Evolutionary conservation across 257 asterid genomes (phyloP), one percentile per base, ranked within the genome.

Genomic region (Solanum peruvianum): DNA sequence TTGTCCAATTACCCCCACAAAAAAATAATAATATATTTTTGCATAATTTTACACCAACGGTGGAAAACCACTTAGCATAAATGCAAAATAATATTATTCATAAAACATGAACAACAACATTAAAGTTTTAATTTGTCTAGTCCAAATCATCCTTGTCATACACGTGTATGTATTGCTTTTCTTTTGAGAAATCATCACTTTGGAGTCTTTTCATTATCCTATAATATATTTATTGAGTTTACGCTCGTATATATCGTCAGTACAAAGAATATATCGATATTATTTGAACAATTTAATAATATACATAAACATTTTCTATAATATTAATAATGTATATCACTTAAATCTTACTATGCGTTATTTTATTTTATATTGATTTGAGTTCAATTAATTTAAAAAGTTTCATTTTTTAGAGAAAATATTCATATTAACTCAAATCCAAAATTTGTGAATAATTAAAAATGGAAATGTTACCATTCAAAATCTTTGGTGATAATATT

Each of bases 1-100:
- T 80, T 80, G 84, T 18, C 11, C 27, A 45, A 45, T 47, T 80
- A 35, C 20, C 33, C 31, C 7, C 71, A 9, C 4, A 1, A 5
- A 66, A 29, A 6, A 66, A 27, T 1, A 66, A 27, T 1, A 15
- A 14, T 14, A 5, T 2, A 15, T 0, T 14, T 75, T 42, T 77
- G 83, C n/a, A 77, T 25, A 44, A 15, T 77, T 77, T 41, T 47
- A 35, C 62, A 44, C 42, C 18, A 47, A 49, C 66, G 84, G 18
- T 86, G 90, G 29, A 89, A 78, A 89, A 85, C 42, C 47, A 89
- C 89, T 31, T 49, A 83, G 47, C 90, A 47, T 81, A 11, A 27
- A 81, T 42, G 76, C 33, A 25, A 56, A 78, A 78, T 37, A 75
- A 42, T 21, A 66, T 11, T 11, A n/a, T 60, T 72, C 31, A 39